Percentiles rank a stretch among this genome's conserved stretches.
Evolutionary conservation across 495 filamentous ascomycete genomes (phyloP).

Genomic region (Aspergillus cavernicola): DNA sequence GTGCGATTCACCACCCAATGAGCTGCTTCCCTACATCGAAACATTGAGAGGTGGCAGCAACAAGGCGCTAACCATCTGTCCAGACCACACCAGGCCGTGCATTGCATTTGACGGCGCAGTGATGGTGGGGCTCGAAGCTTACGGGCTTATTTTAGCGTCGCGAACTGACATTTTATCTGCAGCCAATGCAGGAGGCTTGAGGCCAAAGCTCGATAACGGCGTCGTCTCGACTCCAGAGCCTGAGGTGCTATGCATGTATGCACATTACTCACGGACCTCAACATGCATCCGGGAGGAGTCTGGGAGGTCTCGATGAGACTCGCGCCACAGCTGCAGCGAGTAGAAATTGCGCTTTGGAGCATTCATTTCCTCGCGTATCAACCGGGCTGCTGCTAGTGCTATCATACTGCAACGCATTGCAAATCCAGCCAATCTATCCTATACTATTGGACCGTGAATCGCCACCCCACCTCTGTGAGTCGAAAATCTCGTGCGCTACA

Average conservation of each 20-base stretch:
- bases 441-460: neutral
- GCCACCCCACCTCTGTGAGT: neutral
- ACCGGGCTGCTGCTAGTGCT: too few relatives aligned
- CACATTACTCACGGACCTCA: neutral
- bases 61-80: constrained; percentile 5
- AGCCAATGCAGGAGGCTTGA: constrained; percentile 4
- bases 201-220: constrained; percentile 14
- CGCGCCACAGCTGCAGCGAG: neutral
- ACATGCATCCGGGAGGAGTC: neutral
- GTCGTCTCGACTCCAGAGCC: constrained; percentile 3
- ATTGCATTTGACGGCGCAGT: constrained; percentile 8
- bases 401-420: constrained; percentile 7
- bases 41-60: constrained; percentile 2
- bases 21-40: neutral
- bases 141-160: constrained; percentile 9
- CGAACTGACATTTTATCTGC: constrained; percentile 15
- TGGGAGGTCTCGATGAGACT: neutral
- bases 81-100: constrained; percentile 12
- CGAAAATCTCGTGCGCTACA: neutral
- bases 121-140: constrained; percentile 12
- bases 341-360: neutral
- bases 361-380: constrained; percentile 6
- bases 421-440: constrained; percentile 4
- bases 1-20: neutral
- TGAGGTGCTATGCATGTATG: constrained; percentile 1